Evolutionary conservation across 148 eudicot species (phyloP).

Genomic region (Arctostaphylos glauca): DNA sequence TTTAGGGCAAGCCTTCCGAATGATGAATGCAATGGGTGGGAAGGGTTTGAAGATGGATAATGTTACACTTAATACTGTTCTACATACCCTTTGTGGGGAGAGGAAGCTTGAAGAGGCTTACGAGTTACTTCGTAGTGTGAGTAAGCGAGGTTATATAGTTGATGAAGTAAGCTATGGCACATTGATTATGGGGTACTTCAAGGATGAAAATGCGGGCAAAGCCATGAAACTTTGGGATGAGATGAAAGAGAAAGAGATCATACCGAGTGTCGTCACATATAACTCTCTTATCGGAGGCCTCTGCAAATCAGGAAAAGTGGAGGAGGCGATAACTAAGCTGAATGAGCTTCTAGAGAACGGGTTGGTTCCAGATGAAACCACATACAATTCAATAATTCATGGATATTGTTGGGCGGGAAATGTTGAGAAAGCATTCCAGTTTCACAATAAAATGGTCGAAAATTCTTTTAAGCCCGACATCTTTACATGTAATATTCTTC

Average conservation of each 20-base stretch:
- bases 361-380: constrained; percentile 67
- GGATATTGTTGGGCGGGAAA: constrained; percentile 85
- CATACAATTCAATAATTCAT: constrained; percentile 77
- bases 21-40: constrained; percentile 58
- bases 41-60: constrained; percentile 71
- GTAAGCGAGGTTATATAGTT: constrained; percentile 59
- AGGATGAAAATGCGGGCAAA: constrained; percentile 44
- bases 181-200: constrained; percentile 59
- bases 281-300: constrained; percentile 73
- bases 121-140: constrained; percentile 40
- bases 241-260: constrained; percentile 60
- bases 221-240: constrained; percentile 77
- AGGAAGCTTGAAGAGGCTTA: constrained; percentile 56
- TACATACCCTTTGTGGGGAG: constrained; percentile 61
- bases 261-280: constrained; percentile 68
- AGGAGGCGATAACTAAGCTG: constrained; percentile 56
- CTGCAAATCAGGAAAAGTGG: constrained; percentile 68
- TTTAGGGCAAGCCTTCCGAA: constrained; percentile 54
- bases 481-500: constrained; percentile 76
- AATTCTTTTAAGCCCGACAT: constrained; percentile 66
- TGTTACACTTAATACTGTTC: constrained; percentile 60
- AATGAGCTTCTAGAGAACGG: constrained; percentile 76
- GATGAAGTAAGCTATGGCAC: constrained; percentile 85
- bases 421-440: constrained; percentile 78
- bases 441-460: constrained; percentile 76